Base-by-base conservation (phyloP, 164 flowering plant species). In the Amborella trichopoda region DNA sequence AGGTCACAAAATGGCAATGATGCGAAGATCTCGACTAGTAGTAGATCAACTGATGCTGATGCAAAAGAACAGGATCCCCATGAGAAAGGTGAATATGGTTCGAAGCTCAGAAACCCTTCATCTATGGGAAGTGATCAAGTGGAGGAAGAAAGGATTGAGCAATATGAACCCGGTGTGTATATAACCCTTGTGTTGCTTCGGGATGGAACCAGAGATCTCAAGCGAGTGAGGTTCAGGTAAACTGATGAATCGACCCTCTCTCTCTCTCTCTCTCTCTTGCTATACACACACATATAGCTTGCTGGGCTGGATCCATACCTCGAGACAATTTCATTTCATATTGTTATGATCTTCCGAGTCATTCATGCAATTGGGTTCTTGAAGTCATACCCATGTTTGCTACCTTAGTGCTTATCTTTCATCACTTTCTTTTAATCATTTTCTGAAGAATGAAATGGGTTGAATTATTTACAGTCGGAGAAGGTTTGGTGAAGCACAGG, bases 171-270 rank as follows among this genome's bases (percentile, higher is more conserved):
- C 26, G 91, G 95, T 59, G 91, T 85, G 3, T 82, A 82, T 64
- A 76, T 85, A 54, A 85, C 95, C 17, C 83, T 85, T 32, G 65
- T 73, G 50, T 78, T 88, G 34, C 61, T 82, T 22, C 60, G 66
- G 3, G 95, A 80, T 48, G 88, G 91, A 50, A 70, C 79, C 17
- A 70, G 83, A 64, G 95, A 82, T 60, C 88, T 85, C 41, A 85
- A 76, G 56, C 69, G 95, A 58, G 95, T 85, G 54, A 80, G 91
- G 42, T 85, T 85, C 86, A 85, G 95, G 95, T 85, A 76, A n/a
- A n/a, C n/a, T n/a, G n/a, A n/a, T n/a, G n/a, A n/a, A n/a, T n/a
- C n/a, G n/a, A n/a, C n/a, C n/a, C n/a, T n/a, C n/a, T n/a, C n/a
- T n/a, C n/a, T n/a, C n/a, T n/a, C n/a, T n/a, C n/a, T n/a, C n/a